Evolutionary conservation across 768 basidiomycete species (phyloP), one percentile per base, ranked within the genome.

Genomic region (Leccinum subtestaceum): DNA sequence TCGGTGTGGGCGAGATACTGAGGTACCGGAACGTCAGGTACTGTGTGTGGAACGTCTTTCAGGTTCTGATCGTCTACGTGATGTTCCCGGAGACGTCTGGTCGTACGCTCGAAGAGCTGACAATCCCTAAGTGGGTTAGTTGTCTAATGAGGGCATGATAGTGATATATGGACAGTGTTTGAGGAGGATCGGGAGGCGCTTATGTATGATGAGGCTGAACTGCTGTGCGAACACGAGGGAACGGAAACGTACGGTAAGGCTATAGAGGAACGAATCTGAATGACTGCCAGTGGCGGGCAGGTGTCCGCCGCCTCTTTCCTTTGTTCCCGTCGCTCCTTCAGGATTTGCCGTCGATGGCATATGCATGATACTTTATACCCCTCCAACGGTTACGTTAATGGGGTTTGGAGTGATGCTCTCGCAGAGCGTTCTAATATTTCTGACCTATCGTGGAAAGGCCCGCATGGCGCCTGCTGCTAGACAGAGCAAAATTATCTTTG

Each of bases 381-480:
- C 27, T 27, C 27, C 27, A 27, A 27, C 27, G 27, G 27, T 27
- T 27, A 27, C 27, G 27, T 27, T 27, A 17, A 12, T 23, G 13
- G 58, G 52, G 15, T 46, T 64, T 21, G 40, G 36, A 21, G 38
- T 58, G n/a, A 32, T 61, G 6, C 19, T 56, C 36, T 55, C 65
- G 19, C 67, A 68, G 49, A 38, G 27, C 19, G 45, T 53, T 43
- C 50, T 69, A n/a, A 53, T 70, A 4, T 52, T 0, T 48, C 51
- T 68, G 32, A 67, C 58, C 1, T 67, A 53, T 51, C 60, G 36
- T n/a, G 65, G 68, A 9, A 67, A 59, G n/a, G 1, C 23, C 19
- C 53, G 48, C 25, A 48, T 60, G 43, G 53, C 36, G 23, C 53
- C 57, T 29, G 51, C 56, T 11, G 52, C 53, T n/a, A 57, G 67